A percentile compares a stretch with the other conserved stretches of the same genome.
phyloP scores from a whole-genome alignment of 352 stramenopile genomes.

The Pythium grandisporangium region DNA sequence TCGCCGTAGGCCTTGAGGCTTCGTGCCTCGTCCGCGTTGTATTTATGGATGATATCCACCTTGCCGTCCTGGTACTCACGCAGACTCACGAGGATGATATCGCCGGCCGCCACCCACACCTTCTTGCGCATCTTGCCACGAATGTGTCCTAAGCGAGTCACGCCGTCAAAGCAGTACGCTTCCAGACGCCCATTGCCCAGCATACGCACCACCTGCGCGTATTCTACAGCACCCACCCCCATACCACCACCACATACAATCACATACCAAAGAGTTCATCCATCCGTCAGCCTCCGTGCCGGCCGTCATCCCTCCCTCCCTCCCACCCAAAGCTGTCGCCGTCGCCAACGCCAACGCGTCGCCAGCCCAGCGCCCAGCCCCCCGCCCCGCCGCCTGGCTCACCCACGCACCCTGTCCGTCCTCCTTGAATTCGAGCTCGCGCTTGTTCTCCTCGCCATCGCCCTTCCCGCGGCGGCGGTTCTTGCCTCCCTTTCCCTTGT shows the following conservation, averaged over 20 bases:
- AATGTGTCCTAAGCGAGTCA: constrained; percentile 97
- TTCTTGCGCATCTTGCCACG: constrained; percentile 99
- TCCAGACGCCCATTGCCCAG: constrained; percentile 97
- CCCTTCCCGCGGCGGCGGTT: constrained; percentile 97
- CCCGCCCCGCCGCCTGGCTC: not conserved
- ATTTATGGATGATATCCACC: constrained; percentile 99
- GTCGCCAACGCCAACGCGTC: not conserved
- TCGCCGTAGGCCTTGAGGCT: constrained; percentile 99
- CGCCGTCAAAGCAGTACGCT: constrained; percentile 98
- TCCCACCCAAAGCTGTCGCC: no score
- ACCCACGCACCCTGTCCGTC: constrained; percentile 89
- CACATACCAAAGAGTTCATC: no score
- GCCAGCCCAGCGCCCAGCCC: not conserved
- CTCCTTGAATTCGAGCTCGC: constrained; percentile 99
- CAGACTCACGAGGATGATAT: constrained; percentile 99
- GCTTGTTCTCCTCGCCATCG: constrained; percentile 98
- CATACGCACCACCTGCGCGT: constrained; percentile 98
- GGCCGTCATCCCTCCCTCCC: no score
- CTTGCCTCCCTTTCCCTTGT: constrained; percentile 97
- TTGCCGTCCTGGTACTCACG: constrained; percentile 99
- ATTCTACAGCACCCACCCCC: no score
- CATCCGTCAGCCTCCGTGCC: no score
- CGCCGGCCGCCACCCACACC: constrained; percentile 97
- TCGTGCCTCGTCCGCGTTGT: constrained; percentile 96
- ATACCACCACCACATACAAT: no score